phyloP scores from a whole-genome alignment of 148 eudicot species.

The Cornus controversa region DNA sequence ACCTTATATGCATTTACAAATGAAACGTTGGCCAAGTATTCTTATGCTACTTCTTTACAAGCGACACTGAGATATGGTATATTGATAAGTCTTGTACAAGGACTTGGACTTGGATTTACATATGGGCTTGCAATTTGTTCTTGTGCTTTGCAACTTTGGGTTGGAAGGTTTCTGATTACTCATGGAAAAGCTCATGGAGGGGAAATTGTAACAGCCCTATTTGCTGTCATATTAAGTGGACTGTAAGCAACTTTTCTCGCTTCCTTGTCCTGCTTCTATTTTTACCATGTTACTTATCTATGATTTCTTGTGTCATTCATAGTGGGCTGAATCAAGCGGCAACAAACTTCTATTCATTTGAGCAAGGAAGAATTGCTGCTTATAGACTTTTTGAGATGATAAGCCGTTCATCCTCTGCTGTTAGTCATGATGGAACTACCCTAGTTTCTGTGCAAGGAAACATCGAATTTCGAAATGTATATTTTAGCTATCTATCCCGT shows the following conservation, averaged over 20 bases:
- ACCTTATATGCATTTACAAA: constrained; percentile 91
- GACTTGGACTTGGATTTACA: constrained; percentile 97
- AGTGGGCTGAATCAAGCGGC: constrained; percentile 99
- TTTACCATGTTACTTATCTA: not conserved
- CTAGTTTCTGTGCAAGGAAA: constrained; percentile 81
- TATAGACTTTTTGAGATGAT: constrained; percentile 98
- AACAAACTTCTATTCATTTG: constrained; percentile 97
- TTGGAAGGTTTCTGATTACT: constrained; percentile 80
- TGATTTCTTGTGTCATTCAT: constrained; percentile 24
- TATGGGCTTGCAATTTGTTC: constrained; percentile 99
- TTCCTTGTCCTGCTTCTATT: constrained; percentile 3
- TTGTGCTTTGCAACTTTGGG: constrained; percentile 97
- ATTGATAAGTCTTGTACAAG: constrained; percentile 98
- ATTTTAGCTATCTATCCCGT: constrained; percentile 92
- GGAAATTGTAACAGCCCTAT: constrained; percentile 82
- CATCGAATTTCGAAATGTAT: constrained; percentile 96
- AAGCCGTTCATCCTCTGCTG: constrained; percentile 80
- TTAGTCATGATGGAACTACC: constrained; percentile 68
- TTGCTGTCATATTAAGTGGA: constrained; percentile 95
- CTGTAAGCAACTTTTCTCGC: constrained; percentile 57
- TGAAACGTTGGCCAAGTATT: constrained; percentile 96
- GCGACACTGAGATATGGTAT: constrained; percentile 96
- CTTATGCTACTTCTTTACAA: constrained; percentile 96
- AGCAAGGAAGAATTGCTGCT: constrained; percentile 99
- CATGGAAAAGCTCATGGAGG: constrained; percentile 86